phyloP scores from a whole-genome alignment of 2,329 filamentous ascomycete species.

The Cladosporium phlei region DNA sequence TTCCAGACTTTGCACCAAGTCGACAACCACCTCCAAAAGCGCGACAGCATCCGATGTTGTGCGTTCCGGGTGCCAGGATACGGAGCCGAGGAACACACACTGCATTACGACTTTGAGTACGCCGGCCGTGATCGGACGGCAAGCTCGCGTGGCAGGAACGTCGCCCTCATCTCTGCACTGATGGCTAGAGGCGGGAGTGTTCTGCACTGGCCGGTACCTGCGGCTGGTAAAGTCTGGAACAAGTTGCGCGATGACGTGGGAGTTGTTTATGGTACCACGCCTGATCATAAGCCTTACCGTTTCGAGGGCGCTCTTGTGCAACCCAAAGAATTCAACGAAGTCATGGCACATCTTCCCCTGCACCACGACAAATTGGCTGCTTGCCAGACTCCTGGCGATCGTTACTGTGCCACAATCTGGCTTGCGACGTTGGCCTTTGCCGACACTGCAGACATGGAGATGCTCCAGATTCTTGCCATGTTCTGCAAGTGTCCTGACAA shows the following conservation, averaged over 20 bases:
- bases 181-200: neutral
- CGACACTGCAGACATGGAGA: conserved; percentile 33
- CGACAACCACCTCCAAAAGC: conserved; percentile 21
- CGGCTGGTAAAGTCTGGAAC: too few relatives aligned
- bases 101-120: conserved; percentile 25
- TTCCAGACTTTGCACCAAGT: conserved; percentile 11
- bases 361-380: neutral
- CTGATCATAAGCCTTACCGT: neutral
- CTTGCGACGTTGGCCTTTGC: conserved; percentile 41
- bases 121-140: conserved; percentile 12
- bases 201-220: neutral
- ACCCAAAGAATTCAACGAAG: neutral
- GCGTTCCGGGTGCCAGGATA: conserved; percentile 29
- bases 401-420: conserved; percentile 22
- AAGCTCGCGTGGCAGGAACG: conserved; percentile 7
- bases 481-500: conserved; percentile 36
- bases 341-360: neutral
- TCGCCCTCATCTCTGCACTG: conserved; percentile 7
- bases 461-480: conserved; percentile 40
- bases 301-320: neutral
- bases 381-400: neutral
- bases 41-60: conserved; percentile 30
- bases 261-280: neutral
- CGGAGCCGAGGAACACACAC: conserved; percentile 30
- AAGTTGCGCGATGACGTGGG: neutral